Base-by-base conservation (phyloP, 495 filamentous ascomycete species). In the Xylaria palmicola region DNA sequence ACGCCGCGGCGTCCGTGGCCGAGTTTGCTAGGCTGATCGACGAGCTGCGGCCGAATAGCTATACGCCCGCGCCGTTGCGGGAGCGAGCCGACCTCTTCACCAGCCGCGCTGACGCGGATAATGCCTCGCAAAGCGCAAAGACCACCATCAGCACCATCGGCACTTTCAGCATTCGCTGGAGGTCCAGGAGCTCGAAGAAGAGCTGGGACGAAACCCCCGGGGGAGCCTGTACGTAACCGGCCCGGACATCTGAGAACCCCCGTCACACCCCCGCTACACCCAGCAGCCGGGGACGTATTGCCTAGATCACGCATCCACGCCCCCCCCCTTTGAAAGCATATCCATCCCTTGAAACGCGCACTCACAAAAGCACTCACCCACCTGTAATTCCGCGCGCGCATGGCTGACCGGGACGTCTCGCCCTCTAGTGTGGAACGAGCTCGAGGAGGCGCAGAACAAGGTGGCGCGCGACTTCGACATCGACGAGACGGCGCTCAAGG, bases 21-120 rank as follows among this genome's bases (percentile, higher is more conserved):
- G 66, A 75, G 6, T 76, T 81, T 49, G 69, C 74, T 3, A 74
- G 77, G 49, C 62, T 75, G 47, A 79, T 80, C 41, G 70, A 74
- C 19, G 72, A 75, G 29, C 77, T 78, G 48, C 76, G 68, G 15
- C 73, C 74, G 1, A 72, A 70, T n/a, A 71, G 75, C 29, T 65
- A 49, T 47, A 10, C 30, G 8, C 4, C 13, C 17, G 37, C 50
- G 10, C 55, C 40, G 12, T 19, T 34, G 10, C 50, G 43, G 22
- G 27, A 48, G 41, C 15, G 40, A 56, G 17, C 51, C 34, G 17
- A 44, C 32, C 24, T 60, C 2, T 19, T 50, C 26, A 53, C 57
- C 52, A 39, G 48, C 22, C 65, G 68, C 56, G 52, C 59, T 10
- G 50, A 52, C 15, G 65, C 65, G 10, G 54, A 54, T 39, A 40